These are phyloP conservation scores for Physcia stellaris DNA, from an alignment of 495 filamentous ascomycete genomes.

Conservation along the genomic window DNA sequence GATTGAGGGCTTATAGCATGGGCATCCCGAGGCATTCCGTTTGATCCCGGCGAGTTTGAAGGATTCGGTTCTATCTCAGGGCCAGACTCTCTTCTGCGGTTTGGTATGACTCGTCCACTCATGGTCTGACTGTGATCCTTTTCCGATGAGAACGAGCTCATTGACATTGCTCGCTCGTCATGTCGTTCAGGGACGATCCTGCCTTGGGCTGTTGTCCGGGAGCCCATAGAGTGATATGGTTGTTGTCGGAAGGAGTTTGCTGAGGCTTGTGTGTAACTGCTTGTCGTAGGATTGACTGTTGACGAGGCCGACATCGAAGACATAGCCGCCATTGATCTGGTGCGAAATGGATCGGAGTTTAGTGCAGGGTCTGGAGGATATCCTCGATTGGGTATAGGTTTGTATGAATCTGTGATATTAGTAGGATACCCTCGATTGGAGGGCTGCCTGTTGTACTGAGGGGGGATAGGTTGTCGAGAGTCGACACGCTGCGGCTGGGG, in stretches of 20 bases:
- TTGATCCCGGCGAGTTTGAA: conserved; percentile 21
- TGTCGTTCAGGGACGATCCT: conserved; percentile 81
- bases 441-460: conserved; percentile 41
- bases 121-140: conserved; percentile 73
- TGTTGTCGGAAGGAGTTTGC: conserved; percentile 64
- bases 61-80: conserved; percentile 21
- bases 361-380: conserved; percentile 50
- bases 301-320: conserved; percentile 51
- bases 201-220: conserved; percentile 80
- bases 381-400: conserved; percentile 28
- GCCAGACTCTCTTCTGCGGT: conserved; percentile 42
- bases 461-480: conserved; percentile 47
- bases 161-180: conserved; percentile 89
- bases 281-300: conserved; percentile 50
- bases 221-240: conserved; percentile 46
- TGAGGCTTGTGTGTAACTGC: conserved; percentile 50
- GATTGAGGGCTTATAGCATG: conserved; percentile 22
- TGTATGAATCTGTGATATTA: conserved; percentile 29
- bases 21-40: conserved; percentile 15
- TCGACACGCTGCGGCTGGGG: conserved; percentile 57
- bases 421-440: conserved; percentile 40
- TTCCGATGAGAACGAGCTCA: conserved; percentile 73
- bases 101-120: conserved; percentile 80
- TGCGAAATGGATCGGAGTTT: conserved; percentile 75
- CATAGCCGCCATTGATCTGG: conserved; percentile 75